Conservation (phyloP, 169 alveolate species). For the Toxoplasma gondii region DNA sequence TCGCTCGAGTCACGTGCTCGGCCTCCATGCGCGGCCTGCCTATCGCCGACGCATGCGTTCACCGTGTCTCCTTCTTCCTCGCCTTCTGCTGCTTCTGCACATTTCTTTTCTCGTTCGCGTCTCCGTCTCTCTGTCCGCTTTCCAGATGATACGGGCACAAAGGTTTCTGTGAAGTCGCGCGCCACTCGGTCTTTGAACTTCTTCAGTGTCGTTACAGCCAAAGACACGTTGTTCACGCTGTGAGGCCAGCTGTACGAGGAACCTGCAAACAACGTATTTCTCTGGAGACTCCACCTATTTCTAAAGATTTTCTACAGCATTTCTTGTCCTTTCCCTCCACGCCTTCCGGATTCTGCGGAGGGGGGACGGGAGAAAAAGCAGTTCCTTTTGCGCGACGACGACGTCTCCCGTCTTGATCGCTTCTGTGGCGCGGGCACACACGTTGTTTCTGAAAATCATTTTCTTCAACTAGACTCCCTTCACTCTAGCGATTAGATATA, state of each 20-base stretch:
- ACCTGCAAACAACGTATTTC: background rate
- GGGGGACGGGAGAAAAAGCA: no score
- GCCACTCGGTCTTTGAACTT: conserved; percentile 36
- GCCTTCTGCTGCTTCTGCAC: background rate
- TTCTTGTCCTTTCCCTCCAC: no score
- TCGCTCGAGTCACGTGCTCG: background rate
- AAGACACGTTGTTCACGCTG: conserved; percentile 23
- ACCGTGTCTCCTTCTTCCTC: background rate
- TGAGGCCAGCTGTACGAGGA: conserved; percentile 43
- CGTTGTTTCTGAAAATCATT: no score
- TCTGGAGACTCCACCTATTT: background rate
- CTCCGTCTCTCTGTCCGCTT: background rate
- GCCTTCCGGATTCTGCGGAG: no score
- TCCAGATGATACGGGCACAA: background rate
- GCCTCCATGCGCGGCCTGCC: background rate
- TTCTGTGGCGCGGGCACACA: no score
- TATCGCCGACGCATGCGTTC: background rate
- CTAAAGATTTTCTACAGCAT: no score
- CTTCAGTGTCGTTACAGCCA: conserved; percentile 11
- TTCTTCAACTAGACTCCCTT: no score
- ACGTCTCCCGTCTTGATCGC: no score
- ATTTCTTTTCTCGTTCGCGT: background rate
- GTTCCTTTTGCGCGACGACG: no score
- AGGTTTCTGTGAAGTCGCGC: conserved; percentile 22
- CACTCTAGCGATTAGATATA: no score